Percentiles rank a stretch among this genome's conserved stretches.
phyloP scores from a whole-genome alignment of 768 basidiomycete species.

The Fomitopsis serialis region DNA sequence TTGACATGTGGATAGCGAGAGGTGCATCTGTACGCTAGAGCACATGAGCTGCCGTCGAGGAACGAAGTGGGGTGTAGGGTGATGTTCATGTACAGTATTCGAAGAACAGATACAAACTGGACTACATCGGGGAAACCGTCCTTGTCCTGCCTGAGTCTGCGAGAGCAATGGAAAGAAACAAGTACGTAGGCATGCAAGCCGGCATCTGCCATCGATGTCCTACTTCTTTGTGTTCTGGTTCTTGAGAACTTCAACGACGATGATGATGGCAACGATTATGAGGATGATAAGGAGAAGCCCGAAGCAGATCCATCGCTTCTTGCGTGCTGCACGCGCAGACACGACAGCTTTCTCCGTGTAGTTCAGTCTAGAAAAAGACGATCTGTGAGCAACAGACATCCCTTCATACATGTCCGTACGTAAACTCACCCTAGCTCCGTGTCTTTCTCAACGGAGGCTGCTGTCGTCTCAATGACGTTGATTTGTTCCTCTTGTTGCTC shows the following conservation, averaged over 20 bases:
- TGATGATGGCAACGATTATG: constrained; percentile 59
- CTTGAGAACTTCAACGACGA: constrained; percentile 50
- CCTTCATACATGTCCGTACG: background rate
- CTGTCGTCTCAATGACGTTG: constrained; percentile 74
- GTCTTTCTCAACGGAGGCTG: constrained; percentile 72
- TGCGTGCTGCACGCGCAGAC: constrained; percentile 84
- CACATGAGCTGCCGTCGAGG: too few relatives aligned
- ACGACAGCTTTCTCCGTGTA: constrained; percentile 85
- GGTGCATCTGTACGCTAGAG: too few relatives aligned
- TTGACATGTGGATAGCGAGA: too few relatives aligned
- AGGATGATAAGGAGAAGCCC: constrained; percentile 58
- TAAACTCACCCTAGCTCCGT: constrained; percentile 72
- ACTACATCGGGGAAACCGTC: constrained; percentile 1
- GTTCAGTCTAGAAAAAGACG: constrained; percentile 44
- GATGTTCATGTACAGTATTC: background rate
- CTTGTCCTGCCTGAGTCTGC: background rate
- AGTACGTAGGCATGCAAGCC: background rate
- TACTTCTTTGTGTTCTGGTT: constrained; percentile 28
- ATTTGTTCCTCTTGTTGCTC: constrained; percentile 93
- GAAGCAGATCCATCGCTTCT: constrained; percentile 98
- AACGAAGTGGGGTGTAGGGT: background rate
- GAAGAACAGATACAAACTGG: background rate
- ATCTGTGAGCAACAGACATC: background rate
- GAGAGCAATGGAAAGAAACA: constrained; percentile 6
- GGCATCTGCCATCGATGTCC: background rate